Conservation (phyloP, 306 rosid genomes). For the Ormosia emarginata region DNA sequence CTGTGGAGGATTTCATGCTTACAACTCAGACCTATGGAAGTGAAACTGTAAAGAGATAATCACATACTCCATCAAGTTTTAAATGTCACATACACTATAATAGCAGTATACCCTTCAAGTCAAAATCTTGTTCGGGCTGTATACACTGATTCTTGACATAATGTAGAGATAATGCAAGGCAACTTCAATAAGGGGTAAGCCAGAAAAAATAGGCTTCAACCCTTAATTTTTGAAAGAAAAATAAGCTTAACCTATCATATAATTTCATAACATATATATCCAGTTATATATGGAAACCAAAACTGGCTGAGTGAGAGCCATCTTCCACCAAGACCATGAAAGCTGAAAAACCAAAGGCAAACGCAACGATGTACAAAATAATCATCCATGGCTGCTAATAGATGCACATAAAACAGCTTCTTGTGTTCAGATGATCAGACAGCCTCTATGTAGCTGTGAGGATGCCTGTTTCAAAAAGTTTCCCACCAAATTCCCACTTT, state of each 20-base stretch:
- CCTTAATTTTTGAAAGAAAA: conserved; percentile 25
- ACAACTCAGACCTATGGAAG: not conserved
- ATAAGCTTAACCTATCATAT: not conserved
- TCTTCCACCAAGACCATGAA: conserved; percentile 44
- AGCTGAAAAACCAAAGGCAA: conserved; percentile 45
- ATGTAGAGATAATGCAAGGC: conserved; percentile 4
- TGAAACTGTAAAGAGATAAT: not conserved
- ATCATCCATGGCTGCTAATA: conserved; percentile 91
- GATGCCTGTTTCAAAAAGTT: conserved; percentile 39
- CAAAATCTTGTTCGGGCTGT: too few species aligned
- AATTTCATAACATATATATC: conserved; percentile 31
- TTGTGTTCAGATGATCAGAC: conserved; percentile 61
- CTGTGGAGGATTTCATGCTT: not conserved
- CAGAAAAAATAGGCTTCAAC: conserved; percentile 59
- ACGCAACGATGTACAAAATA: conserved; percentile 78
- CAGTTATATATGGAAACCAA: conserved; percentile 38
- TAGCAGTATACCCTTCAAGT: too few species aligned
- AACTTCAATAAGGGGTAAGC: conserved; percentile 41
- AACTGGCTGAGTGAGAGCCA: conserved; percentile 26
- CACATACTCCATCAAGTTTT: not conserved
- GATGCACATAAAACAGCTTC: conserved; percentile 80
- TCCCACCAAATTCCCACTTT: conserved; percentile 27
- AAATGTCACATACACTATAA: too few species aligned
- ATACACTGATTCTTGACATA: conserved; percentile 7
- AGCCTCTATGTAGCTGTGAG: conserved; percentile 34